Percentiles rank a stretch among this genome's conserved stretches.
Evolutionary conservation across 2,329 filamentous ascomycete species (phyloP).

Genomic region (Fusarium sp.): DNA sequence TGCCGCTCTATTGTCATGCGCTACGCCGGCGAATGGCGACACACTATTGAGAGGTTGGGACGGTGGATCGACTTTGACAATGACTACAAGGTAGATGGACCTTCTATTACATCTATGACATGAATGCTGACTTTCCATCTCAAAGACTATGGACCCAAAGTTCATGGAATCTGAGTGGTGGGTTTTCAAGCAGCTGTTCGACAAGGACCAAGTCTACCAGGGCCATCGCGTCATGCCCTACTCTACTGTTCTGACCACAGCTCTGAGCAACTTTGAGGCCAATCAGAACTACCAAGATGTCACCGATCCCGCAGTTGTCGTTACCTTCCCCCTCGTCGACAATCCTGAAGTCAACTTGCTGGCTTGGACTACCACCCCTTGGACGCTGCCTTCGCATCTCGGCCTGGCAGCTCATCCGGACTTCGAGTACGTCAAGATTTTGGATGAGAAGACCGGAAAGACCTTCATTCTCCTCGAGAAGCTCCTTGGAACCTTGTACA

Average conservation of each 20-base stretch:
- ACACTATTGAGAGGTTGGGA: conserved; percentile 86
- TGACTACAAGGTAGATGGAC: conserved; percentile 78
- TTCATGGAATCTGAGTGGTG: conserved; percentile 99
- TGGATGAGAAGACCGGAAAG: conserved; percentile 82
- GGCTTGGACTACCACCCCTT: conserved; percentile 89
- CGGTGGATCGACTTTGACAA: conserved; percentile 99
- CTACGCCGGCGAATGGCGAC: conserved; percentile 85
- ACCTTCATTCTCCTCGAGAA: conserved; percentile 87
- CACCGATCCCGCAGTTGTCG: conserved; percentile 87
- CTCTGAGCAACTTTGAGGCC: conserved; percentile 91
- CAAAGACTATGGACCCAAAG: conserved; percentile 85
- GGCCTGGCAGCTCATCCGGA: conserved; percentile 80
- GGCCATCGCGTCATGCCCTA: conserved; percentile 95
- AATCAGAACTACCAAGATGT: conserved; percentile 95
- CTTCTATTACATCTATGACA: not conserved
- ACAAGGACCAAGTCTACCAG: conserved; percentile 89
- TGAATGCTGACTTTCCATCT: conserved; percentile 16
- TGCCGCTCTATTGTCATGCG: conserved; percentile 94
- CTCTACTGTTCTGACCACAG: conserved; percentile 88
- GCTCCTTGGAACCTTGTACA: conserved; percentile 84
- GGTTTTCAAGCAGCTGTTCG: conserved; percentile 93
- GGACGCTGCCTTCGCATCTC: conserved; percentile 86
- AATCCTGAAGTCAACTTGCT: conserved; percentile 79
- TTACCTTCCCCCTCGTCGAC: conserved; percentile 83
- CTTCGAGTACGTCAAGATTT: conserved; percentile 87